Evolutionary conservation across 1,284 basidiomycete genomes (phyloP).

Genomic region (Cryptococcus depauperatus): DNA sequence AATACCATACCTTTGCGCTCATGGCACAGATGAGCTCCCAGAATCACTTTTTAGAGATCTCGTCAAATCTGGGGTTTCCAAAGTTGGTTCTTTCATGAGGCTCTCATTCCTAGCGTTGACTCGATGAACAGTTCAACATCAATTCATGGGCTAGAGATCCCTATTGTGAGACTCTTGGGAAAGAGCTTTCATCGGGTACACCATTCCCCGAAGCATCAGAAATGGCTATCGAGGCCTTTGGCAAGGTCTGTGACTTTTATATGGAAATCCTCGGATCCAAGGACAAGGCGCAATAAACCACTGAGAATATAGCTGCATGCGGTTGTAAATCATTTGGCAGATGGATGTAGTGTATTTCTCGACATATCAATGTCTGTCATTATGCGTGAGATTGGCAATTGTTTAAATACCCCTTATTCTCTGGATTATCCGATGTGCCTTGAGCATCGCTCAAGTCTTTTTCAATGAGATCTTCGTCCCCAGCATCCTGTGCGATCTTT

Average conservation of each 20-base stretch:
- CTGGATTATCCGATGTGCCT: slow-evolving; percentile 1
- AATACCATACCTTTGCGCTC: slow-evolving; percentile 32
- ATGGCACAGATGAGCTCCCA: slow-evolving; percentile 45
- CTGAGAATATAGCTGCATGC: too few species aligned
- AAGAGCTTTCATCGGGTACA: slow-evolving; percentile 26
- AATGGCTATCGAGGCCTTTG: slow-evolving; percentile 38
- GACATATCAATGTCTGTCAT: background rate
- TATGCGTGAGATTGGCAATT: background rate
- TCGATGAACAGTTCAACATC: slow-evolving; percentile 41
- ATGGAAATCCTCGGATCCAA: slow-evolving; percentile 36
- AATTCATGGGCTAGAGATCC: slow-evolving; percentile 46
- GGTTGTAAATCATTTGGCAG: too few species aligned
- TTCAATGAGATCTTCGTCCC: background rate
- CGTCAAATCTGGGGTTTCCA: slow-evolving; percentile 39
- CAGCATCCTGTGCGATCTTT: background rate
- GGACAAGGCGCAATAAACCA: slow-evolving; percentile 30
- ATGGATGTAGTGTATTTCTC: background rate
- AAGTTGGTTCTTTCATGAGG: slow-evolving; percentile 20
- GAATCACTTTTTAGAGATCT: slow-evolving; percentile 40
- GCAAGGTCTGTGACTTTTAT: slow-evolving; percentile 35
- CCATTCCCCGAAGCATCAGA: slow-evolving; percentile 43
- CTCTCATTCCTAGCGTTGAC: background rate
- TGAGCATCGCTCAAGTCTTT: slow-evolving; percentile 3
- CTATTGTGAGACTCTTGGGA: slow-evolving; percentile 29
- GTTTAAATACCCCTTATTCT: background rate